These are phyloP conservation scores for Candida methanosorbosa DNA, from an alignment of 805 yeast genomes.

Conservation along the genomic window DNA sequence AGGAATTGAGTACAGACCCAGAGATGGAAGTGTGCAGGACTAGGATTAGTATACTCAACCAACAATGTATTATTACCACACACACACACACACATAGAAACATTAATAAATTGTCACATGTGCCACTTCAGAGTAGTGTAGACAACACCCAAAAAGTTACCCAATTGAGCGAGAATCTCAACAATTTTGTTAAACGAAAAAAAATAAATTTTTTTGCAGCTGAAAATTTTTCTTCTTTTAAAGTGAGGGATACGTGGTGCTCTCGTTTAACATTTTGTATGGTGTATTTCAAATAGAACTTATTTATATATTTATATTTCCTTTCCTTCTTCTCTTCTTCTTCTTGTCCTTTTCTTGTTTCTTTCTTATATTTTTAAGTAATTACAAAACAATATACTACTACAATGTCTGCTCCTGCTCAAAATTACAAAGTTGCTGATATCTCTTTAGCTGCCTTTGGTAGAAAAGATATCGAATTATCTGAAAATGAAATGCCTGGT, in stretches of 20 bases:
- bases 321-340: neutral
- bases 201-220: too few species aligned
- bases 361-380: too few species aligned
- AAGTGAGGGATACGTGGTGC: too few species aligned
- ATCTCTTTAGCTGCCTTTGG: constrained; percentile 98
- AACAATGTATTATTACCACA: neutral
- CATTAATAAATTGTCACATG: too few species aligned
- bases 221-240: too few species aligned
- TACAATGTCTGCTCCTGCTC: constrained; percentile 51
- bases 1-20: constrained; percentile 81
- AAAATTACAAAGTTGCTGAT: constrained; percentile 92
- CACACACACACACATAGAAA: neutral
- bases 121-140: too few species aligned
- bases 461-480: constrained; percentile 97
- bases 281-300: too few species aligned
- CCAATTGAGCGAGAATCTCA: too few species aligned
- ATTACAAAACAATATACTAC: too few species aligned
- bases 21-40: constrained; percentile 72
- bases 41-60: constrained; percentile 3
- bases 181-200: neutral
- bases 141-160: too few species aligned
- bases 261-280: too few species aligned
- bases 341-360: neutral
- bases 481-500: constrained; percentile 99
- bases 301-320: too few species aligned